Base-by-base conservation (phyloP, 2,329 filamentous ascomycete species). In the Alternaria metachromatica region DNA sequence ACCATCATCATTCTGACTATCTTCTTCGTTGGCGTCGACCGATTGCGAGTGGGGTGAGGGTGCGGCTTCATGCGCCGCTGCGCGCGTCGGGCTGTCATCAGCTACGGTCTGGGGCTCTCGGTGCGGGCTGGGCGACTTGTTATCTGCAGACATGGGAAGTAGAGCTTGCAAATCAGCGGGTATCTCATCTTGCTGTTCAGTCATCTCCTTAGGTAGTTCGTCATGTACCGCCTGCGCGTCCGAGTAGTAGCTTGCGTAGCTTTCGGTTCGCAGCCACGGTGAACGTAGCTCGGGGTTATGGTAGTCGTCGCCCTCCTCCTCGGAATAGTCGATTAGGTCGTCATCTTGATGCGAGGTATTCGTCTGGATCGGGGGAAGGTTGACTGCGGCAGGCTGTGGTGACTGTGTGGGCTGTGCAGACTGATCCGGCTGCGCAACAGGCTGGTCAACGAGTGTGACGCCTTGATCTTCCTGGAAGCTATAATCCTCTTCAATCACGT, bases 321-420 rank as follows among this genome's bases (percentile, higher is more conserved):
- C 76, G 6, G 74, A 78, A 55, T 79, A 79, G 44, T 80, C 77
- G 48, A 77, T 72, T 49, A 76, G 44, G 41, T 76, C 74, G 41
- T 78, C 76, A 8, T 77, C 76, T n/a, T 62, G 55, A 23, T 53
- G 45, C 13, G 49, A 37, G 5, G 28, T 20, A n/a, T 53, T n/a
- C 8, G 26, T 50, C 41, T 37, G 28, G 21, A 59, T 30, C 11
- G 48, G 23, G 25, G 33, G 20, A 62, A 60, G 46, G 21, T 48
- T 43, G 26, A 41, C 21, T 51, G 30, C 46, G 15, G 56, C 26
- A 12, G 64, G 18, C 20, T 69, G 63, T 18, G 20, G 44, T 51
- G 20, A 45, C 41, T n/a, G 21, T 48, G 53, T 8, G 15, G 48
- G 18, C 28, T 46, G 37, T 37, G 15, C 33, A 7, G 33, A 37